phyloP scores from a whole-genome alignment of 345 rosid species.

The Fremontodendron californicum region DNA sequence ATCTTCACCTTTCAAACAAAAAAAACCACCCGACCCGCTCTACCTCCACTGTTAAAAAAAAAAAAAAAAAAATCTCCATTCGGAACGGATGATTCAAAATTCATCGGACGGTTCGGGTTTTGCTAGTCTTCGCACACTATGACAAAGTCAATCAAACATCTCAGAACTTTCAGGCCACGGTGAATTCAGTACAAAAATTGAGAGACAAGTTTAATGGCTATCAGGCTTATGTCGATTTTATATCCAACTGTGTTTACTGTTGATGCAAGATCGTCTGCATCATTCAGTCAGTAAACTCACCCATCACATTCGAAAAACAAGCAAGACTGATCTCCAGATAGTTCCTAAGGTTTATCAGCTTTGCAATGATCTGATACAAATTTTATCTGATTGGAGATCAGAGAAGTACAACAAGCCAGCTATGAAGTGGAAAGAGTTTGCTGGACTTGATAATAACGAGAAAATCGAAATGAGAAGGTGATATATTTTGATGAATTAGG shows the following conservation, averaged over 20 bases:
- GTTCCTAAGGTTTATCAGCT: constrained; percentile 91
- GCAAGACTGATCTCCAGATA: constrained; percentile 70
- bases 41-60: too few relatives aligned
- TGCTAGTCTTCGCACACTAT: constrained; percentile 64
- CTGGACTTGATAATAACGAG: constrained; percentile 58
- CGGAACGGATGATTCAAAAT: too few relatives aligned
- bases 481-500: constrained; percentile 77
- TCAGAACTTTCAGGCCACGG: constrained; percentile 50
- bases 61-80: too few relatives aligned
- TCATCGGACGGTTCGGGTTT: too few relatives aligned
- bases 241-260: constrained; percentile 81
- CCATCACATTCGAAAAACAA: constrained; percentile 63
- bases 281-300: constrained; percentile 74
- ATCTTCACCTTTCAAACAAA: too few relatives aligned
- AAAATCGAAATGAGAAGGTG: constrained; percentile 67
- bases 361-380: constrained; percentile 68
- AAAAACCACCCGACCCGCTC: too few relatives aligned
- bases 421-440: constrained; percentile 88
- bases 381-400: constrained; percentile 82
- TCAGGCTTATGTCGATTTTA: constrained; percentile 70
- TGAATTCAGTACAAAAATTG: constrained; percentile 51
- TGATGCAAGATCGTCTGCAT: constrained; percentile 85
- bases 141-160: constrained; percentile 69
- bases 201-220: constrained; percentile 74
- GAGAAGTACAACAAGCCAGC: constrained; percentile 71